Conservation (phyloP, 1,139 yeast species). For the Nakaseomyces sp. region DNA sequence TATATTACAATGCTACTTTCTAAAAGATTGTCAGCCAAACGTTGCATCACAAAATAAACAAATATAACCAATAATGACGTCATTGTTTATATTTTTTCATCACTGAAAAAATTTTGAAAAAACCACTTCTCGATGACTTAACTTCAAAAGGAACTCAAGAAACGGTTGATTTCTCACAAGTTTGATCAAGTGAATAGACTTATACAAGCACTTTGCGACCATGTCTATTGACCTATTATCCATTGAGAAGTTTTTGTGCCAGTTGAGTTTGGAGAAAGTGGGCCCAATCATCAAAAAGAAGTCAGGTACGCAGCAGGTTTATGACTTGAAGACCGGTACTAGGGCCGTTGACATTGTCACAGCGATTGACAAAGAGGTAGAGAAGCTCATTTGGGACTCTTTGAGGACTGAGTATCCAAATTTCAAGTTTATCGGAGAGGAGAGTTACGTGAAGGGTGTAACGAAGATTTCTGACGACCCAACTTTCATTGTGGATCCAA, state of each 20-base stretch:
- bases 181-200: too few relatives aligned
- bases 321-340: conserved; percentile 42
- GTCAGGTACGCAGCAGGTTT: conserved; percentile 43
- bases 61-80: too few relatives aligned
- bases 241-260: conserved; percentile 22
- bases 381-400: conserved; percentile 38
- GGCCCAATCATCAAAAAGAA: conserved; percentile 44
- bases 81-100: too few relatives aligned
- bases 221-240: conserved; percentile 19
- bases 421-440: conserved; percentile 51
- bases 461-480: conserved; percentile 43
- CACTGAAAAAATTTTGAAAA: too few relatives aligned
- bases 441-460: conserved; percentile 43
- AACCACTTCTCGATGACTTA: too few relatives aligned
- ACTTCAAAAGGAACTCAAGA: too few relatives aligned
- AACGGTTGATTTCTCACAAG: too few relatives aligned
- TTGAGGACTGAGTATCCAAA: conserved; percentile 38
- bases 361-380: conserved; percentile 49
- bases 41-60: too few relatives aligned
- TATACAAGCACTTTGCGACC: too few relatives aligned
- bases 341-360: conserved; percentile 50
- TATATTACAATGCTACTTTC: too few relatives aligned
- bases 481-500: conserved; percentile 53
- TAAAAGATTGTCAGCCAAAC: too few relatives aligned
- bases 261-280: conserved; percentile 22